phyloP scores from a whole-genome alignment of 495 filamentous ascomycete species.

The Aspergillus ellipticus region DNA sequence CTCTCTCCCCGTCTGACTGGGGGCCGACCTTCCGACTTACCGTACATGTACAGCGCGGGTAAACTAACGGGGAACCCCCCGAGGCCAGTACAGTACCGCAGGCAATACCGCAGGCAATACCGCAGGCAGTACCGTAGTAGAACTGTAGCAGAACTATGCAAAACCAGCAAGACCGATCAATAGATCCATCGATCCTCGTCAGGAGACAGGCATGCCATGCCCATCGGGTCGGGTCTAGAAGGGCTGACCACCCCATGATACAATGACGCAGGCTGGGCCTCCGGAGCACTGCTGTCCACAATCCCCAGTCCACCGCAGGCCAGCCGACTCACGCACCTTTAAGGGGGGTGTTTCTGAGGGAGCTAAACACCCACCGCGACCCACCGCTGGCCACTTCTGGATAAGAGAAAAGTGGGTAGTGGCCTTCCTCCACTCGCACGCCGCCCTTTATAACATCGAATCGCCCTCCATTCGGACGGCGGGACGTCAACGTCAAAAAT shows the following conservation, averaged over 20 bases:
- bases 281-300: conserved; percentile 7
- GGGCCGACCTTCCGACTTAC: too few species aligned
- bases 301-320: too few species aligned
- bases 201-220: too few species aligned
- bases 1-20: too few species aligned
- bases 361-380: conserved; percentile 37
- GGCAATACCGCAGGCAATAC: too few species aligned
- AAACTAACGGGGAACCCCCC: too few species aligned
- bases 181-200: too few species aligned
- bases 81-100: too few species aligned
- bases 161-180: too few species aligned
- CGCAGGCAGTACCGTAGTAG: too few species aligned
- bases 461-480: conserved; percentile 16
- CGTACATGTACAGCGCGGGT: too few species aligned
- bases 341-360: conserved; percentile 16
- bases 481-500: conserved; percentile 6
- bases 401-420: conserved; percentile 37
- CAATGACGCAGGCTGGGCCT: conserved; percentile 5
- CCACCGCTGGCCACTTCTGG: conserved; percentile 32
- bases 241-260: neutral
- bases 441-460: conserved; percentile 37
- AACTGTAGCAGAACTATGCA: too few species aligned
- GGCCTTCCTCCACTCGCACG: conserved; percentile 27
- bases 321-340: conserved; percentile 16
- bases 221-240: neutral